Percentiles rank a stretch among this genome's conserved stretches.
phyloP scores from a whole-genome alignment of 352 stramenopile genomes.

The Phytophthora pluvialis region DNA sequence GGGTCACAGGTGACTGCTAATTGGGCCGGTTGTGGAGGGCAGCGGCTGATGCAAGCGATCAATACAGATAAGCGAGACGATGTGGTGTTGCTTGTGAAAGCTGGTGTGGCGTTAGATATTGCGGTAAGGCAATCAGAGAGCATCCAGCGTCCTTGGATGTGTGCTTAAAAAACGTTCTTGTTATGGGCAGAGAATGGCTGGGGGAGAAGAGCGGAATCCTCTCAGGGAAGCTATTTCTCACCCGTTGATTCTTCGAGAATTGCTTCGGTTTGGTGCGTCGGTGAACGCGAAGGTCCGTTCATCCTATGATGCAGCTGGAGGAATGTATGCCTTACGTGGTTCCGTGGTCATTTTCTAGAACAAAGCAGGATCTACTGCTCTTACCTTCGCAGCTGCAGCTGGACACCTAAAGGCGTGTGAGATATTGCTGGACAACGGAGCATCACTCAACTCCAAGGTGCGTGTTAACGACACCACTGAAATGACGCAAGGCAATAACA shows the following conservation, averaged over 20 bases:
- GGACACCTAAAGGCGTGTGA: constrained; percentile 41
- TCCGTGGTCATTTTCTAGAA: constrained; percentile 13
- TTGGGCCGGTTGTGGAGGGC: neutral
- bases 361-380: constrained; percentile 38
- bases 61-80: constrained; percentile 31
- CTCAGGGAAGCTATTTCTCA: constrained; percentile 35
- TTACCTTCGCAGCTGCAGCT: constrained; percentile 36
- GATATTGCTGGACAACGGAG: constrained; percentile 42
- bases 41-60: constrained; percentile 41
- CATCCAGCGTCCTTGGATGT: neutral
- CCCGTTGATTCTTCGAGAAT: constrained; percentile 35
- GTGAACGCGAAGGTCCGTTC: constrained; percentile 38
- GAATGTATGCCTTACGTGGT: neutral
- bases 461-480: neutral
- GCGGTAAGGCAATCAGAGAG: constrained; percentile 12
- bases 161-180: neutral
- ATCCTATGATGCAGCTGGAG: neutral
- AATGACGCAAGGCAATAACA: neutral
- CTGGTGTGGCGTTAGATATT: constrained; percentile 38
- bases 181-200: constrained; percentile 25
- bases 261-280: constrained; percentile 37
- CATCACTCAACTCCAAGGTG: constrained; percentile 46
- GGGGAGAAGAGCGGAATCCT: constrained; percentile 37
- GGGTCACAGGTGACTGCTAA: neutral
- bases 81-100: constrained; percentile 43